Base-by-base conservation (phyloP, 768 basidiomycete genomes). In the Podaxis sp. region DNA sequence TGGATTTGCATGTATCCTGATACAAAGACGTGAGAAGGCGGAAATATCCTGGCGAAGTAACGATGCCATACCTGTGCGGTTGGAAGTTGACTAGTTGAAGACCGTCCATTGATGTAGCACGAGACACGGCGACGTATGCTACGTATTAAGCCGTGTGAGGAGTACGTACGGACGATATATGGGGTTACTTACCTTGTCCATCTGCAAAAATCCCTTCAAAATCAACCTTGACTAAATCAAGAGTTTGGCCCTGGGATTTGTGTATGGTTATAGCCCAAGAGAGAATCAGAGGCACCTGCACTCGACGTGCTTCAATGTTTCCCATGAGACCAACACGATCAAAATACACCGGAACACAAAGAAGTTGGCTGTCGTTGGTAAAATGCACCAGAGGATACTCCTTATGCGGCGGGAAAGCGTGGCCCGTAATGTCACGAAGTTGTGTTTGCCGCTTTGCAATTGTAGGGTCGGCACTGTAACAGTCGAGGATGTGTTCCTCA, bases 181-280 rank as follows among this genome's bases (percentile, higher is more conserved):
- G 4, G 13, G 42, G 28, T 16, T 36, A 63, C 72, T 37, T 60
- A 84, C 87, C 89, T 83, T 91, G 86, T 0, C 89, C 89, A 58
- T 82, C 86, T 67, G 88, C 93, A 71, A 95, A 96, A 0, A 82
- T 82, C 38, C 81, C 77, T 57, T 77, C 72, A 55, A 95, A 79
- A 67, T 95, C 85, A 14, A 94, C 87, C 64, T 88, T 90, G 61
- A 94, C 90, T 51, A 89, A 78, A 48, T 85, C 79, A 47, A 96
- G 74, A 0, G 91, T 94, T 72, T 94, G 92, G 0, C 93, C 93
- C 71, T 96, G 93, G 2, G 88, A 88, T 68, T 95, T 95, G 73
- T 95, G 93, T 44, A 95, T 87, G 13, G 86, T 87, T 71, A 93
- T 74, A 0, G 91, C 91, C 92, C 91, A 95, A 0, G 93, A 86